Base-by-base conservation (phyloP, 306 rosid genomes). In the Abrus pulchellus region DNA sequence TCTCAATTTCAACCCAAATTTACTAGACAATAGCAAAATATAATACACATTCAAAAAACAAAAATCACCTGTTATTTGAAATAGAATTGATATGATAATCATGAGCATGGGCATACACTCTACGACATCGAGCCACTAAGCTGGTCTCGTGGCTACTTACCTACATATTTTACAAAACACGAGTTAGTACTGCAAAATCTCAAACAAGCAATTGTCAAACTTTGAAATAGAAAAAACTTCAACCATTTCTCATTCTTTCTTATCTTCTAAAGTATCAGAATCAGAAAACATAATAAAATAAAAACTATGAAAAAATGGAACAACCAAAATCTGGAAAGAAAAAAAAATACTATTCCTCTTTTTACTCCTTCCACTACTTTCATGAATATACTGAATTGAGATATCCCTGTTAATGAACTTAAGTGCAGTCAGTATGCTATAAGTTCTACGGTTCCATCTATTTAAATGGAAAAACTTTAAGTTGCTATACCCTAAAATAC, bases 91-190 rank as follows among this genome's bases (percentile, higher is more conserved):
- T 96, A 85, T 96, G 99, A 84, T 96, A 96, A 82, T 96, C 99
- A 84, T 96, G 99, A 30, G 99, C 99, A 83, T 96, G 99, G 30
- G 98, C 99, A 85, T 96, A 96, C 68, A 96, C 97, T 85, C 98
- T 90, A 73, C 99, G 98, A 82, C 98, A 96, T 85, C 99, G 92
- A 71, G 99, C 99, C 40, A 88, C 81, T 83, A 89, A 84, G 87
- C 91, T 96, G 78, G 93, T 90, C 85, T 96, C 99, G n/a, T 92
- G 91, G 84, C 90, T 85, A 72, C 92, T 87, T 79, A 96, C 98
- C 99, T 96, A 77, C 90, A 88, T 43, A 74, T 85, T 45, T 27
- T 54, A 72, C 77, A 81, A 36, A 64, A 28, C 43, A 69, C 1
- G 32, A 56, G 81, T 91, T 75, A 88, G 87, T 48, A 75, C 78